Conservation (phyloP, 179 eudicot species). For the Amaranthus tricolor region DNA sequence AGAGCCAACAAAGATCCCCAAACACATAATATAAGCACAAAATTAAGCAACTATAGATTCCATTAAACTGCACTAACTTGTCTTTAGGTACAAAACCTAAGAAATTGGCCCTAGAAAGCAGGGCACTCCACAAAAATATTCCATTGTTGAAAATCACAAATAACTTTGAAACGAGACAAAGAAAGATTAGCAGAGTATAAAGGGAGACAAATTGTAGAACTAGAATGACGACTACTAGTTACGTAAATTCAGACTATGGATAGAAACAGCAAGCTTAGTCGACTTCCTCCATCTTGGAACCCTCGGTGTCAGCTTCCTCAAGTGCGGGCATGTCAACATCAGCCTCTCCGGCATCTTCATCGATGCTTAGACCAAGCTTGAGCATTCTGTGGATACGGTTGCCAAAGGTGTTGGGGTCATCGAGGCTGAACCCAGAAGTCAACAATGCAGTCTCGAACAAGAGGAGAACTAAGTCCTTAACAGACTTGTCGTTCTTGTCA, state of each 20-base stretch:
- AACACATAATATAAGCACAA: neutral
- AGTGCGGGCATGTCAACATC: slow-evolving; percentile 69
- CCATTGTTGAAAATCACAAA: slow-evolving; percentile 5
- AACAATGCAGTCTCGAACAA: slow-evolving; percentile 69
- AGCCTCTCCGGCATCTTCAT: slow-evolving; percentile 63
- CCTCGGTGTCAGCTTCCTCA: slow-evolving; percentile 65
- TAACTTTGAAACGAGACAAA: neutral
- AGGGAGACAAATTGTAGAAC: neutral
- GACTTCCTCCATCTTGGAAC: slow-evolving; percentile 83
- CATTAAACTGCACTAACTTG: slow-evolving; percentile 4
- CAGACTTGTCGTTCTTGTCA: slow-evolving; percentile 86
- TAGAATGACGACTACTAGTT: neutral
- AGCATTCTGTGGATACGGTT: slow-evolving; percentile 82
- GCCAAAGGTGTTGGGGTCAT: slow-evolving; percentile 84
- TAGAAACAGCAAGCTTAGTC: slow-evolving; percentile 35
- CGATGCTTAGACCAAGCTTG: slow-evolving; percentile 84
- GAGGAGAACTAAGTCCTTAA: slow-evolving; percentile 70
- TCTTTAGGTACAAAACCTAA: neutral
- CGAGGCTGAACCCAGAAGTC: slow-evolving; percentile 87
- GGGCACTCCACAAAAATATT: slow-evolving; percentile 9
- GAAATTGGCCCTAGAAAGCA: slow-evolving; percentile 12
- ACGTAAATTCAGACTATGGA: neutral
- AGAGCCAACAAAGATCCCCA: neutral
- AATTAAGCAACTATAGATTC: slow-evolving; percentile 3
- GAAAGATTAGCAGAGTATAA: neutral